Evolutionary conservation across 805 yeast species (phyloP).

Genomic region (Ogataea pini): DNA sequence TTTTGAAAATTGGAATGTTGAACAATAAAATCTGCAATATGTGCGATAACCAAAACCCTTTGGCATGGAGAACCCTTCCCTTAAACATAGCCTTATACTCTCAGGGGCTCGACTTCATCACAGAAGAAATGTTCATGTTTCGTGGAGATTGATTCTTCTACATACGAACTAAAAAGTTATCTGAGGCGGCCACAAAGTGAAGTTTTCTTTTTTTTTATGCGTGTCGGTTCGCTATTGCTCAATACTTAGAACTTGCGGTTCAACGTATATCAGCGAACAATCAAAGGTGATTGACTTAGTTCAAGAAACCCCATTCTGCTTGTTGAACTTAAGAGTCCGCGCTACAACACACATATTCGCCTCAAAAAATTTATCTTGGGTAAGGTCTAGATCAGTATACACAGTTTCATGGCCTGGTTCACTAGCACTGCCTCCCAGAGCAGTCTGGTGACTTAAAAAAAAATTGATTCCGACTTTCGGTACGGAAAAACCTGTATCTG

Average conservation of each 20-base stretch:
- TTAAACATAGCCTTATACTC: neutral
- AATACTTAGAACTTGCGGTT: no score
- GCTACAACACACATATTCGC: no score
- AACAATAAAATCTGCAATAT: neutral
- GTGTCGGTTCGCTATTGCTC: neutral
- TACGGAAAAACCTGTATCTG: conserved; percentile 1
- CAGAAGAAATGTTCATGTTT: neutral
- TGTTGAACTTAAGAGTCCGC: neutral
- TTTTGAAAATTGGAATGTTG: neutral
- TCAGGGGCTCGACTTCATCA: neutral
- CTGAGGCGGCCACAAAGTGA: neutral
- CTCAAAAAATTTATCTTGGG: no score
- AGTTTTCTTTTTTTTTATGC: neutral
- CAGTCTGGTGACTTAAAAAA: neutral
- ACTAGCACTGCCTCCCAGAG: neutral
- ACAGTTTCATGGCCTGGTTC: neutral
- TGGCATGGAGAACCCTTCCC: neutral
- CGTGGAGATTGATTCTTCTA: neutral
- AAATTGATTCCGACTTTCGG: neutral
- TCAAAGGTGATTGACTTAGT: no score
- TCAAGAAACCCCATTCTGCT: no score
- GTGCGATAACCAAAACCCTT: neutral
- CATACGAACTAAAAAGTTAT: neutral
- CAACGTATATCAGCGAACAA: no score
- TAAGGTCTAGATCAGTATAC: neutral